These are phyloP conservation scores for Ganoderma leucocontextum DNA, from an alignment of 1,284 basidiomycete species.

Conservation along the genomic window DNA sequence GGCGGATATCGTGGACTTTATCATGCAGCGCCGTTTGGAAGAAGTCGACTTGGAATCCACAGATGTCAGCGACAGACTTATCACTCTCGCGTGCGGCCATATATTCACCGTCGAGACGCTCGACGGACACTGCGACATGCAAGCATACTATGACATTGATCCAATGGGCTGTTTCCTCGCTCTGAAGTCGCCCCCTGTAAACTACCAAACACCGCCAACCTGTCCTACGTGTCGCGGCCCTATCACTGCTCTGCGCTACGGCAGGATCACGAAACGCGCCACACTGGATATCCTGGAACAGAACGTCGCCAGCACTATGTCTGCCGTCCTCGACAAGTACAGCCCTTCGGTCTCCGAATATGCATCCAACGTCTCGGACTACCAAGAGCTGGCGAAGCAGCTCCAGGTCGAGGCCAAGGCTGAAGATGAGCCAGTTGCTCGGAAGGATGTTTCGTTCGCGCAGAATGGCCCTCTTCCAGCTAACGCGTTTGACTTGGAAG, in stretches of 20 bases:
- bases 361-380: constrained; percentile 13
- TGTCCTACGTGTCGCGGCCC: constrained; percentile 65
- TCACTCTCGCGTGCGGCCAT: constrained; percentile 72
- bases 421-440: background rate
- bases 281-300: constrained; percentile 69
- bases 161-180: constrained; percentile 50
- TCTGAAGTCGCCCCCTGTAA: constrained; percentile 50
- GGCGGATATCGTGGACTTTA: constrained; percentile 63
- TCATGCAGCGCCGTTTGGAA: constrained; percentile 59
- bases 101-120: constrained; percentile 78
- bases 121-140: constrained; percentile 66
- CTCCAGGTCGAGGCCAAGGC: constrained; percentile 2
- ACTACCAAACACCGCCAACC: constrained; percentile 55
- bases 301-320: constrained; percentile 65
- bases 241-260: constrained; percentile 63
- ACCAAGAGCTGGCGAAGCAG: constrained; percentile 25
- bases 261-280: constrained; percentile 67
- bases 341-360: constrained; percentile 21
- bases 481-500: constrained; percentile 8
- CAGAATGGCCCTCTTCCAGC: constrained; percentile 23
- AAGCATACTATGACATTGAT: constrained; percentile 57
- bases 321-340: constrained; percentile 34
- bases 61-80: constrained; percentile 60
- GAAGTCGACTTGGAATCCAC: constrained; percentile 57
- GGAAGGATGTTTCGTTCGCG: constrained; percentile 8